Evolutionary conservation across 257 asterid genomes (phyloP).

Genomic region (Solanum arcanum): DNA sequence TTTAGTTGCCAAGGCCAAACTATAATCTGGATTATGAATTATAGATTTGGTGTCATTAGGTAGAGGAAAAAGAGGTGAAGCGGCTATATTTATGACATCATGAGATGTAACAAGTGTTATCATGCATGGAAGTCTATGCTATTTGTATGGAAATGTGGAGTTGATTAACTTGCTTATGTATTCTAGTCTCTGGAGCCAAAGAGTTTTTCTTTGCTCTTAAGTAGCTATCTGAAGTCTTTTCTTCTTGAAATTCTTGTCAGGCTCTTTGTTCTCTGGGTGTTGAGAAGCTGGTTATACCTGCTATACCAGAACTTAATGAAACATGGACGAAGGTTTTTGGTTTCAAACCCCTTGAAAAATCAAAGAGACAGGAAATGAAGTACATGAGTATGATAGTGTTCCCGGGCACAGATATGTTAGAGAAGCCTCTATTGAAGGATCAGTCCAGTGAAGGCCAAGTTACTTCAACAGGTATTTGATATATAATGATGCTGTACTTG

Average conservation of each 20-base stretch:
- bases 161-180: not conserved
- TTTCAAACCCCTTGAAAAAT: conserved; percentile 59
- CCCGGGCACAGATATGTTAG: conserved; percentile 70
- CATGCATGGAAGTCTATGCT: not conserved
- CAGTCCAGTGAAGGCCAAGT: conserved; percentile 1
- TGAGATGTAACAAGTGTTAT: not conserved
- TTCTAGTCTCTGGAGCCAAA: not conserved
- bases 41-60: not conserved
- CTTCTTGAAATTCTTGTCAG: conserved; percentile 29
- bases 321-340: conserved; percentile 89
- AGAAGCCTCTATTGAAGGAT: conserved; percentile 41
- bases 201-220: not conserved
- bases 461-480: conserved; percentile 36
- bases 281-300: conserved; percentile 74
- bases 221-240: not conserved
- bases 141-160: not conserved
- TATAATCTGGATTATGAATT: not conserved
- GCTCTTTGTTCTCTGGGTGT: conserved; percentile 65
- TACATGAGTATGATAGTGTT: conserved; percentile 65
- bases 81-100: not conserved
- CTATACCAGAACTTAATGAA: conserved; percentile 60
- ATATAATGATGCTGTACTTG: not conserved
- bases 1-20: not conserved
- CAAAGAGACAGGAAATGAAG: conserved; percentile 54
- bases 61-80: not conserved